A percentile compares a stretch with the other conserved stretches of the same genome.
Conservation (phyloP, 305 asterid species). For the Lippia alba region DNA sequence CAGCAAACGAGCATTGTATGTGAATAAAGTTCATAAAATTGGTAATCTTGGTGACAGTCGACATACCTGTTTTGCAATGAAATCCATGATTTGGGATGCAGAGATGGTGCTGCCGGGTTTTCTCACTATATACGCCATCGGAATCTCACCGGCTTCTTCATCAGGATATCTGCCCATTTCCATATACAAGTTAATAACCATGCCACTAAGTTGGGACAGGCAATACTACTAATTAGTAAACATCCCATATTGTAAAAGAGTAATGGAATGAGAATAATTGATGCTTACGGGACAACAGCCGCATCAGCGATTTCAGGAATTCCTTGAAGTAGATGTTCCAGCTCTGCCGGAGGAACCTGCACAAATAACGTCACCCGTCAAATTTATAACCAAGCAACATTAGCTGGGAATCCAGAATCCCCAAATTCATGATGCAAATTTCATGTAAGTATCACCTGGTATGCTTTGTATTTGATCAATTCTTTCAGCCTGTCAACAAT, state of each 20-base stretch:
- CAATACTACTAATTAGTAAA: too few species aligned
- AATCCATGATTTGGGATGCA: conserved; percentile 67
- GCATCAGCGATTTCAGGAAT: conserved; percentile 79
- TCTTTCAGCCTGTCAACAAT: conserved; percentile 80
- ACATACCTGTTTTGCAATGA: conserved; percentile 68
- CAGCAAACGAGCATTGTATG: neutral
- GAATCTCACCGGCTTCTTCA: conserved; percentile 85
- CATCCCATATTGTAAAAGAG: too few species aligned
- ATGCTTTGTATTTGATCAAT: conserved; percentile 81
- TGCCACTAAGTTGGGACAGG: too few species aligned
- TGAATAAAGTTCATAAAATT: too few species aligned
- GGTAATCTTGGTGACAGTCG: neutral
- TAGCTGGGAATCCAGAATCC: too few species aligned
- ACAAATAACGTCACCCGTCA: neutral
- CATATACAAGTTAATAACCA: neutral
- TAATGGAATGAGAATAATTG: neutral
- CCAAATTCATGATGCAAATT: too few species aligned
- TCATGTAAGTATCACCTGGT: conserved; percentile 52
- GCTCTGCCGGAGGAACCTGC: conserved; percentile 91
- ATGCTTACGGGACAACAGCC: conserved; percentile 86
- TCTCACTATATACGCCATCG: conserved; percentile 85
- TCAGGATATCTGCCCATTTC: conserved; percentile 67
- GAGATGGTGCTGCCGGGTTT: conserved; percentile 63
- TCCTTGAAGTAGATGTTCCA: conserved; percentile 76
- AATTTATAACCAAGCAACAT: too few species aligned